Evolutionary conservation across 768 basidiomycete species (phyloP).

Genomic region (Harrya chromipes): DNA sequence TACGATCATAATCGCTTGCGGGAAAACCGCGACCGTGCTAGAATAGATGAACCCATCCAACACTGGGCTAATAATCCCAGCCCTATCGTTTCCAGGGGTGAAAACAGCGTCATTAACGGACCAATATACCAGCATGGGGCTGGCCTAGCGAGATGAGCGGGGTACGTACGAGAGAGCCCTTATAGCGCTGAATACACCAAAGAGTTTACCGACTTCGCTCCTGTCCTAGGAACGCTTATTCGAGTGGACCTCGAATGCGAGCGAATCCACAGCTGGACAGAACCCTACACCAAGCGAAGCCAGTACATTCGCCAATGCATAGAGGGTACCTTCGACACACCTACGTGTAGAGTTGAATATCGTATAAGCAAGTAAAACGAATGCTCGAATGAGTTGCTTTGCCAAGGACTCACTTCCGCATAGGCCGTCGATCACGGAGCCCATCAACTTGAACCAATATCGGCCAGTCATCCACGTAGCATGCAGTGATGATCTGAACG

Average conservation of each 20-base stretch:
- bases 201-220: slow-evolving; percentile 67
- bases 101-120: not conserved
- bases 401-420: slow-evolving; percentile 57
- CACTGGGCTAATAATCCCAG: slow-evolving; percentile 69
- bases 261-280: slow-evolving; percentile 63
- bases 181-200: slow-evolving; percentile 76
- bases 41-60: slow-evolving; percentile 71
- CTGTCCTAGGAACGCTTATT: slow-evolving; percentile 40
- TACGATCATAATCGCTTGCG: slow-evolving; percentile 67
- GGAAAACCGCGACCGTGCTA: slow-evolving; percentile 66
- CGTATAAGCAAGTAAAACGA: not conserved
- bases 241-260: slow-evolving; percentile 65
- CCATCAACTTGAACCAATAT: slow-evolving; percentile 74
- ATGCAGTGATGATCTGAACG: slow-evolving; percentile 63
- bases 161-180: slow-evolving; percentile 57
- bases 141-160: not conserved
- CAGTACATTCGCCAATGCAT: slow-evolving; percentile 47
- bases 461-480: slow-evolving; percentile 67
- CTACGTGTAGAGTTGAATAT: slow-evolving; percentile 31
- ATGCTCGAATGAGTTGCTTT: not conserved
- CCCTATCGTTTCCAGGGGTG: slow-evolving; percentile 34
- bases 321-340: slow-evolving; percentile 47
- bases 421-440: slow-evolving; percentile 64
- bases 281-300: slow-evolving; percentile 62
- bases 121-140: too few relatives aligned